These are phyloP conservation scores for Diplodia sapinea DNA, from an alignment of 2,329 filamentous ascomycete genomes.

Conservation along the genomic window DNA sequence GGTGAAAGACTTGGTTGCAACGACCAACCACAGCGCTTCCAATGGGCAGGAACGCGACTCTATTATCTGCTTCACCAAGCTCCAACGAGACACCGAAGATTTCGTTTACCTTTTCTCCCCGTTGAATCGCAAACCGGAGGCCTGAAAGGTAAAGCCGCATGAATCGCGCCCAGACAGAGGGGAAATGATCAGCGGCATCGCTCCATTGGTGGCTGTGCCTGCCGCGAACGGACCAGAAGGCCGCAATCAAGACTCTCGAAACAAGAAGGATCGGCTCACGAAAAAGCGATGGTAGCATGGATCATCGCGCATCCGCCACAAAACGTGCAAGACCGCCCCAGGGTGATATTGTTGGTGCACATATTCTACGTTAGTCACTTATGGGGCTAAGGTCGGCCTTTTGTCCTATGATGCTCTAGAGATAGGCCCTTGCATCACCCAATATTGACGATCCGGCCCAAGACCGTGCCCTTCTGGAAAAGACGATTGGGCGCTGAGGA, in stretches of 20 bases:
- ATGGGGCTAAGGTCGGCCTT: too few species aligned
- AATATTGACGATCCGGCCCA: too few species aligned
- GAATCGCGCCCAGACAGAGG: neutral
- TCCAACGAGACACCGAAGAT: neutral
- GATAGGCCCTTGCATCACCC: too few species aligned
- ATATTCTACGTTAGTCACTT: too few species aligned
- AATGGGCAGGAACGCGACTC: neutral
- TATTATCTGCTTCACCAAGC: constrained; percentile 4
- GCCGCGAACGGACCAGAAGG: constrained; percentile 1
- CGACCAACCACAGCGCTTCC: neutral
- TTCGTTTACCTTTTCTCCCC: constrained; percentile 4
- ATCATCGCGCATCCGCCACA: too few species aligned
- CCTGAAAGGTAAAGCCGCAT: neutral
- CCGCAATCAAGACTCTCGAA: neutral
- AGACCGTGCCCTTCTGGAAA: too few species aligned
- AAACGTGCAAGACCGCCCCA: too few species aligned
- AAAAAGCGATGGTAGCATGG: neutral
- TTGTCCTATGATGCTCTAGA: too few species aligned
- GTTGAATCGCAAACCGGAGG: neutral
- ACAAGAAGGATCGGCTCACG: constrained; percentile 4
- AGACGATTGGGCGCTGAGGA: too few species aligned
- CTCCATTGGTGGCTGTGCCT: neutral
- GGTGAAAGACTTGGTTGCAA: neutral
- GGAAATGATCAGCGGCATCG: neutral
- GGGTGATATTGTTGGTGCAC: too few species aligned